Conservation (phyloP, 2,329 filamentous ascomycete species). For the Xylariaceae sp. region DNA sequence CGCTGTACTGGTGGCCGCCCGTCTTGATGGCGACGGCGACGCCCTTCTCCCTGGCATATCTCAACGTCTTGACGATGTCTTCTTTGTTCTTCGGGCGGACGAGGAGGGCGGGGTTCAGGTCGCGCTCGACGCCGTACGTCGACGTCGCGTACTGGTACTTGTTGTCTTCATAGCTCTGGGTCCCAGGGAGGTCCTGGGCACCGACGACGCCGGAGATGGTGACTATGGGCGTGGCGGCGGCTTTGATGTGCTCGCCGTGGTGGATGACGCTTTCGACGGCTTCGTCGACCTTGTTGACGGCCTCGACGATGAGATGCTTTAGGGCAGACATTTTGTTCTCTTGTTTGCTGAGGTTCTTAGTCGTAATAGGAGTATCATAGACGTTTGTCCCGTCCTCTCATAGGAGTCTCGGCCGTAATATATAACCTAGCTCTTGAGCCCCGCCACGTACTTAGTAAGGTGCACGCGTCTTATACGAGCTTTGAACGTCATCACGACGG, state of each 20-base stretch:
- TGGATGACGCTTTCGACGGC: background rate
- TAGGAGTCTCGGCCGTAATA: too few species aligned
- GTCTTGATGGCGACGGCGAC: constrained; percentile 41
- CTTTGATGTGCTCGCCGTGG: background rate
- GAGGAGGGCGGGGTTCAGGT: constrained; percentile 41
- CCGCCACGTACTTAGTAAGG: too few species aligned
- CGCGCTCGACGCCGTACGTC: constrained; percentile 35
- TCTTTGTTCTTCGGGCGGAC: constrained; percentile 38
- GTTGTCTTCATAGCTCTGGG: constrained; percentile 21
- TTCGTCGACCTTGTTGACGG: too few species aligned
- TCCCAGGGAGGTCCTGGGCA: background rate
- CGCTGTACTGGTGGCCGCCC: constrained; percentile 46
- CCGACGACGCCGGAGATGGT: background rate
- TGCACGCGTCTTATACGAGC: too few species aligned
- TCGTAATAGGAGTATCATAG: too few species aligned
- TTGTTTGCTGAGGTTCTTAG: too few species aligned
- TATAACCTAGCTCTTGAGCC: too few species aligned
- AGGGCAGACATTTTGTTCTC: background rate
- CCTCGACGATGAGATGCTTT: background rate
- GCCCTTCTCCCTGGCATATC: constrained; percentile 36
- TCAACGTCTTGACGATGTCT: constrained; percentile 37
- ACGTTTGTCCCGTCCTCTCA: too few species aligned
- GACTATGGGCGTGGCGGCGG: background rate
- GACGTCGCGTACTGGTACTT: constrained; percentile 42
- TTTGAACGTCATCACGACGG: too few species aligned